phyloP scores from a whole-genome alignment of 1,284 basidiomycete species.

The Neonothopanus nambi region DNA sequence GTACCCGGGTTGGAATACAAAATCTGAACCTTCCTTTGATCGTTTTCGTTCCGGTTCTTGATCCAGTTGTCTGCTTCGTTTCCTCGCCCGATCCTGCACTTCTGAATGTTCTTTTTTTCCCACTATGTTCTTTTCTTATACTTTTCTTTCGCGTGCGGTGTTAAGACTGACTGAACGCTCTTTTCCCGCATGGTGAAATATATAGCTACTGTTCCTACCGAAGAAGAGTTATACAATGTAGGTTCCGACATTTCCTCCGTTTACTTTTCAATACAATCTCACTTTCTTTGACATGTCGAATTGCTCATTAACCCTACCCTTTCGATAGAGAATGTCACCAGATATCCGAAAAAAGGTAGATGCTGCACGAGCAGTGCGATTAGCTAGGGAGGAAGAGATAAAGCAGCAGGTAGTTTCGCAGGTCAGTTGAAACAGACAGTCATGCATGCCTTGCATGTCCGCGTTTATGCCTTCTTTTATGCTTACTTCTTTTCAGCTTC shows the following conservation, averaged over 20 bases:
- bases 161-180: background rate
- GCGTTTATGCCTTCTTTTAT: background rate
- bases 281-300: conserved; percentile 1
- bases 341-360: conserved; percentile 70
- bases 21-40: too few relatives aligned
- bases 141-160: conserved; percentile 5
- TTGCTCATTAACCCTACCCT: background rate
- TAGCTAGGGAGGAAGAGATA: conserved; percentile 55
- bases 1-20: too few relatives aligned
- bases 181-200: background rate
- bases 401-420: conserved; percentile 55
- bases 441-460: background rate
- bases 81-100: too few relatives aligned
- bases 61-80: too few relatives aligned
- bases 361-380: conserved; percentile 54
- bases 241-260: conserved; percentile 20
- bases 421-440: conserved; percentile 36
- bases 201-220: conserved; percentile 60
- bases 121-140: conserved; percentile 8
- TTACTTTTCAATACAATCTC: conserved; percentile 11
- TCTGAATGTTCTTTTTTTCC: background rate
- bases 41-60: too few relatives aligned
- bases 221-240: conserved; percentile 57
- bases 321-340: conserved; percentile 60
- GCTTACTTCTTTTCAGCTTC: conserved; percentile 2